phyloP scores from a whole-genome alignment of 2,329 filamentous ascomycete genomes.

The Tolypocladium capitatum region DNA sequence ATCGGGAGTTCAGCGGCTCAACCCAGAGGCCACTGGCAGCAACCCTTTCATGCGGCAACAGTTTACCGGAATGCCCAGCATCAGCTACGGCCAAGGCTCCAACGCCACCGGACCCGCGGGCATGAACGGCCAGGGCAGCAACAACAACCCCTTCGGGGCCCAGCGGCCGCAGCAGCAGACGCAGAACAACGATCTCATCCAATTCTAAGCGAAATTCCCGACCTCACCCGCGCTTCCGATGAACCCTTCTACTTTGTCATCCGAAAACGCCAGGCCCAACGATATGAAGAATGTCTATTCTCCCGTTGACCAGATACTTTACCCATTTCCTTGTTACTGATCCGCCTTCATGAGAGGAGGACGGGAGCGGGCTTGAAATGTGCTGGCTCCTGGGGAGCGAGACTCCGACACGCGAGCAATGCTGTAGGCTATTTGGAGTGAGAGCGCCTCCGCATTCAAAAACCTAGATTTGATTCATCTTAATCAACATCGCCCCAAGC shows the following conservation, averaged over 20 bases:
- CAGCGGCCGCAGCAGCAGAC: constrained; percentile 34
- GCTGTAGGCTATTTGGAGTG: constrained; percentile 2
- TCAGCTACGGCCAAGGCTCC: constrained; percentile 32
- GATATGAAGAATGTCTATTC: constrained; percentile 1
- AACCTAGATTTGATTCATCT: constrained; percentile 5
- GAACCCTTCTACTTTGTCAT: constrained; percentile 2
- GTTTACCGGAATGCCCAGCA: constrained; percentile 62
- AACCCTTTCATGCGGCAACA: constrained; percentile 84
- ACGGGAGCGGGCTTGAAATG: neutral
- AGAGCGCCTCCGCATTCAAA: constrained; percentile 2
- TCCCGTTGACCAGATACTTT: neutral
- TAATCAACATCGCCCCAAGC: constrained; percentile 3
- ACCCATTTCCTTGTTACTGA: constrained; percentile 1
- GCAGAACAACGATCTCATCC: constrained; percentile 47
- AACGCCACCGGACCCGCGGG: constrained; percentile 43
- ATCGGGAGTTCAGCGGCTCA: constrained; percentile 59
- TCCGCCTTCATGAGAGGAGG: constrained; percentile 1
- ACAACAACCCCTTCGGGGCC: constrained; percentile 45
- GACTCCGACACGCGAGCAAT: neutral
- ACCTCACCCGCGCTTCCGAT: neutral
- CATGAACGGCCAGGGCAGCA: constrained; percentile 34
- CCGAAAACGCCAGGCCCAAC: neutral
- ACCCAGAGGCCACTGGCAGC: constrained; percentile 58
- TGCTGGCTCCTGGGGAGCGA: neutral
- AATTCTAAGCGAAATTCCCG: constrained; percentile 34